Percentiles rank a stretch among this genome's conserved stretches.
phyloP scores from a whole-genome alignment of 495 filamentous ascomycete genomes.

The Daldinia decipiens region DNA sequence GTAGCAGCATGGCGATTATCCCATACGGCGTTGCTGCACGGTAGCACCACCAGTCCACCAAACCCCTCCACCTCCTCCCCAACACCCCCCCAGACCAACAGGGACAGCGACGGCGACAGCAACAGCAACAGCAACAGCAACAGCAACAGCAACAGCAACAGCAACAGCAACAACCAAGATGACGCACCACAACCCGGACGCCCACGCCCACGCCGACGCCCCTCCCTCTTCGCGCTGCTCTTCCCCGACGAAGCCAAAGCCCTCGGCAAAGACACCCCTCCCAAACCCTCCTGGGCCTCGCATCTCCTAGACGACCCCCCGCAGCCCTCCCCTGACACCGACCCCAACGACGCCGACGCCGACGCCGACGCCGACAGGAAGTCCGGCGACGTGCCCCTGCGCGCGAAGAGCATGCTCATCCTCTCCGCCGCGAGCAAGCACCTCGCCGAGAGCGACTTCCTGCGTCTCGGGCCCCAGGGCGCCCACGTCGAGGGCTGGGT shows the following conservation, averaged over 20 bases:
- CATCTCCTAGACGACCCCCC: slow-evolving; percentile 2
- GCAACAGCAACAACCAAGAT: neutral
- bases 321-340: neutral
- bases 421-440: slow-evolving; percentile 62
- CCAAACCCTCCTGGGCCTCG: slow-evolving; percentile 21
- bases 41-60: slow-evolving; percentile 27
- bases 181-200: slow-evolving; percentile 6
- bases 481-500: slow-evolving; percentile 72
- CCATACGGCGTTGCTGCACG: slow-evolving; percentile 35
- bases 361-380: slow-evolving; percentile 1
- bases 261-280: neutral
- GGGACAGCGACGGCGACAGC: too few relatives aligned
- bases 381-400: slow-evolving; percentile 32
- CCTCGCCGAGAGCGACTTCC: slow-evolving; percentile 71
- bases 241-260: slow-evolving; percentile 62
- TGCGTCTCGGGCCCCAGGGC: slow-evolving; percentile 66
- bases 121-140: neutral
- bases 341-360: slow-evolving; percentile 7
- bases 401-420: slow-evolving; percentile 55
- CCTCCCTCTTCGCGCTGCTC: slow-evolving; percentile 66
- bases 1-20: slow-evolving; percentile 45
- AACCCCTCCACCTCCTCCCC: slow-evolving; percentile 9
- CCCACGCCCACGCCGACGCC: neutral
- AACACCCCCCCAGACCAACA: neutral
- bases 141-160: neutral